Evolutionary conservation across 2,329 filamentous ascomycete species (phyloP), one percentile per base, ranked within the genome.

Genomic region (Teratosphaeria nubilosa): DNA sequence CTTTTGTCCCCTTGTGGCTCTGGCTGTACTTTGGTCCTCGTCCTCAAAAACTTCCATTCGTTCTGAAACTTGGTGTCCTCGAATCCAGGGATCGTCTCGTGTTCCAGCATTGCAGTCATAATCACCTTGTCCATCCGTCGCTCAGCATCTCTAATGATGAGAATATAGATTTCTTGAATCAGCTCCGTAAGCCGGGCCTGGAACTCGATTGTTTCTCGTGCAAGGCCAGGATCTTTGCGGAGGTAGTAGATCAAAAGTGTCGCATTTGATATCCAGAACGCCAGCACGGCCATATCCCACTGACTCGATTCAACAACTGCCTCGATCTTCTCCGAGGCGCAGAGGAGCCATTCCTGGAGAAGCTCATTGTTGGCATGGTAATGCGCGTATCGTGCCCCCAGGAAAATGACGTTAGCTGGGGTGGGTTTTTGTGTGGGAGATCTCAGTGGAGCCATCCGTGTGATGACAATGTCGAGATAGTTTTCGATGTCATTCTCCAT

Each of bases 231-330:
- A 66, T 99, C 94, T 74, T 99, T 99, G 72, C 96, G 96, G 56
- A 99, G 78, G 70, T 99, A 99, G 73, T 99, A 92, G 56, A 97
- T 78, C n/a, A 99, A 77, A 45, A 99, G 77, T 0, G 94, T 99
- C 9, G 90, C 91, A 72, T 99, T 99, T 1, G 94, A 97, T 68
- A 96, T 91, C 94, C 94, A 99, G 70, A 99, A 99, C 2, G 94
- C 94, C 41, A 99, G 78, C 64, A 99, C 96, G 0, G 94, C 99
- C 94, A 99, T 99, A 70, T 99, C 94, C 94, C 94, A 97, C 70
- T 99, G 94, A 69, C 92, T 86, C 61, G 83, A 83, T 73, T 97
- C 94, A n/a, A 99, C 91, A 31, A 96, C 90, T 59, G 91, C 87
- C 70, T 97, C 97, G 67, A 99, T 97, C 74, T 92, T 94, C 69